Evolutionary conservation across 345 rosid species (phyloP), one percentile per base, ranked within the genome.

Genomic region (Anacardium occidentale): DNA sequence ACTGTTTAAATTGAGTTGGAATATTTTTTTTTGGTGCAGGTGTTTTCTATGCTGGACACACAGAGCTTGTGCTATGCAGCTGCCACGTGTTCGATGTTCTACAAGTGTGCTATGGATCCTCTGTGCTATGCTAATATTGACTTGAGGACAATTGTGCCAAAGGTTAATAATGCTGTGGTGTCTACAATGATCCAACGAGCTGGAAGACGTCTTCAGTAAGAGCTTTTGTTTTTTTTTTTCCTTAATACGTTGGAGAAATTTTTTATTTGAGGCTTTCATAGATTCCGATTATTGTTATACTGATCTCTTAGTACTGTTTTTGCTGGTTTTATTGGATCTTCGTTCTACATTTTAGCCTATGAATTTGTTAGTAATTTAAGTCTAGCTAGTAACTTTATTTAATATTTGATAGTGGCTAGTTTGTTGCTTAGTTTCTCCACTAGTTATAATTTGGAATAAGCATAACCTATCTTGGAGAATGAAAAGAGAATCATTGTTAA

Each of bases 41-140:
- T 93, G 13, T 89, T 93, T 76, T 89, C 97, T 12, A 87, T 91
- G 93, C 90, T 93, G 57, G 97, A 93, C 83, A 79, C 94, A 0
- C 92, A 86, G 80, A 91, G 95, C 83, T 78, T 89, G 63, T 87
- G 93, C 81, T 86, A 88, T 73, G 91, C 82, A 29, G 87, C 92
- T 7, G 98, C 87, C 5, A 78, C 92, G 34, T 93, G 97, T 83
- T 89, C 89, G 14, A 74, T 91, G 92, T 93, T 93, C 70, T 79
- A 78, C 79, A 93, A 82, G 71, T 93, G 95, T 77, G 93, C 93
- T 0, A 88, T 87, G 97, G 97, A 93, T 77, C 97, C 91, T 69
- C 69, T 76, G 52, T 91, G 92, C 81, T 89, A 93, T 78, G 69
- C 90, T 55, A 73, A 85, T 77, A 84, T 93, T 74, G 93, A 91